These are phyloP conservation scores for Fusarium fracticaudum DNA, from an alignment of 2,329 filamentous ascomycete genomes.

Conservation along the genomic window DNA sequence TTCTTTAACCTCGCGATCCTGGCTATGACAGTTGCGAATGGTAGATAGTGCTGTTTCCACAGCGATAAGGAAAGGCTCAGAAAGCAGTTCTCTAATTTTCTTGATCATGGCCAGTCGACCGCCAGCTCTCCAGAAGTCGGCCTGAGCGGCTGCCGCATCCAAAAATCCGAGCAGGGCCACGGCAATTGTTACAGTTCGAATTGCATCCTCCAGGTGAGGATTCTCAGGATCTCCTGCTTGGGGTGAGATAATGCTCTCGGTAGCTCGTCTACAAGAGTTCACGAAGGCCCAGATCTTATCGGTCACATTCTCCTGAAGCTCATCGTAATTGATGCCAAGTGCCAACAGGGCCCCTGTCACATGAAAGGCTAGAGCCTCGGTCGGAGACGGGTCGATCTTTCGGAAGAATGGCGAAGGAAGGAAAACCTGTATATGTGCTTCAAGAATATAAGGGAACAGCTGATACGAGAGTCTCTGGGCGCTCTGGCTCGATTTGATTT, in stretches of 20 bases:
- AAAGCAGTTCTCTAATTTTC: slow-evolving; percentile 76
- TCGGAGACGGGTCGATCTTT: slow-evolving; percentile 85
- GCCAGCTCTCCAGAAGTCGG: slow-evolving; percentile 81
- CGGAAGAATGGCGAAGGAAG: slow-evolving; percentile 83
- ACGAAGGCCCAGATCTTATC: slow-evolving; percentile 78
- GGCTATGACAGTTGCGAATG: slow-evolving; percentile 79
- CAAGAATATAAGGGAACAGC: slow-evolving; percentile 84
- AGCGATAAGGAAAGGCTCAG: slow-evolving; percentile 84
- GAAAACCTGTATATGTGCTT: slow-evolving; percentile 83
- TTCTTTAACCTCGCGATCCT: slow-evolving; percentile 74
- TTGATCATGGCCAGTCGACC: slow-evolving; percentile 80
- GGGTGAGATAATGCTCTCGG: slow-evolving; percentile 63
- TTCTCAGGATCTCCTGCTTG: slow-evolving; percentile 65
- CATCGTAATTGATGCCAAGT: slow-evolving; percentile 77
- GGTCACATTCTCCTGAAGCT: slow-evolving; percentile 72
- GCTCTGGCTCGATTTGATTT: slow-evolving; percentile 74
- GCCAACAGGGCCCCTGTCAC: slow-evolving; percentile 84
- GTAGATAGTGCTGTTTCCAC: slow-evolving; percentile 92
- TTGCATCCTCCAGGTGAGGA: slow-evolving; percentile 71
- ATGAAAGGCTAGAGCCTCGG: slow-evolving; percentile 82
- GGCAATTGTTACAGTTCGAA: slow-evolving; percentile 77
- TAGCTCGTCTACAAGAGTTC: slow-evolving; percentile 72
- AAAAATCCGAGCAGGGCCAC: slow-evolving; percentile 92
- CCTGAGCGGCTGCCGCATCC: slow-evolving; percentile 79
- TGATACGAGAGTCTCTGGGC: slow-evolving; percentile 83